Percentiles rank a stretch among this genome's conserved stretches.
phyloP scores from a whole-genome alignment of 805 yeast species.

The Metschnikowia peoriensis region DNA sequence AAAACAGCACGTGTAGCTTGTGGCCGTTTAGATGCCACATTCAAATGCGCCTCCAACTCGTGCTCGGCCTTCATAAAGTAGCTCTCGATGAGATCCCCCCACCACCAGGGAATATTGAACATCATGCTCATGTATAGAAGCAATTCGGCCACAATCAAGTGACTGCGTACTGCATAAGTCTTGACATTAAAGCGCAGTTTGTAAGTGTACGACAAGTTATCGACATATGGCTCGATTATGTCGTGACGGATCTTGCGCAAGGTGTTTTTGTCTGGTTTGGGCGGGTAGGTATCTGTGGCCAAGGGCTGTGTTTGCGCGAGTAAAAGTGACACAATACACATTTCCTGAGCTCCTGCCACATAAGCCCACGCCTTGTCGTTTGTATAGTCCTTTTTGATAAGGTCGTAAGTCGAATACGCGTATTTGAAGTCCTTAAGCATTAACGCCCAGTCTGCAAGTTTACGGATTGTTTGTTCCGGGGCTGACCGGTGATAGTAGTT shows the following conservation, averaged over 20 bases:
- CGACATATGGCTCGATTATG: conserved; percentile 58
- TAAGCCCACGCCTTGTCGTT: conserved; percentile 78
- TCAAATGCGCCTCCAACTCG: conserved; percentile 44
- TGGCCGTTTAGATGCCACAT: conserved; percentile 41
- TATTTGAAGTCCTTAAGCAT: conserved; percentile 86
- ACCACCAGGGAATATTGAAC: conserved; percentile 44
- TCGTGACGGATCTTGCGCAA: conserved; percentile 51
- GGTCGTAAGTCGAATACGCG: conserved; percentile 81
- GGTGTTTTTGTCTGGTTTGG: conserved; percentile 38
- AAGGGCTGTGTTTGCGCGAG: conserved; percentile 50
- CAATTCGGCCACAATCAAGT: conserved; percentile 69
- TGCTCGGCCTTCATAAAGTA: conserved; percentile 46
- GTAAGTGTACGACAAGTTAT: conserved; percentile 72
- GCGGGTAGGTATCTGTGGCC: conserved; percentile 18
- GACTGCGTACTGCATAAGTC: conserved; percentile 67
- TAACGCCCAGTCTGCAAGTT: conserved; percentile 89
- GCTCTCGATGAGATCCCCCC: conserved; percentile 43
- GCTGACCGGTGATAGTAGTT: conserved; percentile 62
- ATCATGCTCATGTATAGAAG: conserved; percentile 48
- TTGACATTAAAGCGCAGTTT: conserved; percentile 67
- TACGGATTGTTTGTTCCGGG: conserved; percentile 71
- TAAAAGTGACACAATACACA: conserved; percentile 72
- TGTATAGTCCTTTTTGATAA: conserved; percentile 72
- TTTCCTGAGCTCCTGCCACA: conserved; percentile 84
- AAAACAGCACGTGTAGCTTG: conserved; percentile 45